A percentile compares a stretch with the other conserved stretches of the same genome.
phyloP scores from a whole-genome alignment of 2,329 filamentous ascomycete genomes.

The Colletotrichum coccodes region DNA sequence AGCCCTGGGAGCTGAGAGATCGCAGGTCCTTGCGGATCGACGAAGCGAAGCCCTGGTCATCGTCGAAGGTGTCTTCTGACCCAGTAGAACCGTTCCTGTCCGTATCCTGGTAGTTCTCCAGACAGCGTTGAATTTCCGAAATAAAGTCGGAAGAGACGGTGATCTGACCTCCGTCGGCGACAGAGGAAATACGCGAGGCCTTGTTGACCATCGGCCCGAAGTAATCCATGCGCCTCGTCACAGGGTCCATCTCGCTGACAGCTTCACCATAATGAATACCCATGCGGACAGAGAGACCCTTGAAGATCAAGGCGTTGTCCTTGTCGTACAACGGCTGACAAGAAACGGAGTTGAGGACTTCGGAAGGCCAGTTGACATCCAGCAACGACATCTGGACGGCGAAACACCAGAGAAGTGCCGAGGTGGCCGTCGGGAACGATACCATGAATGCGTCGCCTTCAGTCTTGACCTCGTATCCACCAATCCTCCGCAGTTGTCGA shows the following conservation, averaged over 20 bases:
- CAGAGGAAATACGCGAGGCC: slow-evolving; percentile 90
- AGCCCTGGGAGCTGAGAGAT: slow-evolving; percentile 88
- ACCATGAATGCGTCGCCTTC: slow-evolving; percentile 99
- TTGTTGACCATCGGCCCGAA: slow-evolving; percentile 99
- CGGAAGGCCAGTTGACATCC: slow-evolving; percentile 91
- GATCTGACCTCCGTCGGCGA: slow-evolving; percentile 96
- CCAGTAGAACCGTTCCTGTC: slow-evolving; percentile 75
- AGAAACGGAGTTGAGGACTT: slow-evolving; percentile 87
- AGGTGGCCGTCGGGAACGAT: slow-evolving; percentile 95
- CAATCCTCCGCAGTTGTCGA: slow-evolving; percentile 89
- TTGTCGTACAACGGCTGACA: slow-evolving; percentile 86
- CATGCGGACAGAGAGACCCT: slow-evolving; percentile 95
- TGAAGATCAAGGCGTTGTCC: slow-evolving; percentile 90
- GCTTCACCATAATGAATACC: slow-evolving; percentile 96
- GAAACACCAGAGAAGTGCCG: slow-evolving; percentile 95
- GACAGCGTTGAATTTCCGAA: slow-evolving; percentile 89
- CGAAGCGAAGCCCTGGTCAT: slow-evolving; percentile 78
- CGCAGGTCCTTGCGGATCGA: slow-evolving; percentile 89
- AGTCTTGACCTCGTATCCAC: slow-evolving; percentile 98
- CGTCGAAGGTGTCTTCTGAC: slow-evolving; percentile 76
- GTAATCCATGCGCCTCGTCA: slow-evolving; percentile 98
- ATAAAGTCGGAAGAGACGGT: slow-evolving; percentile 98
- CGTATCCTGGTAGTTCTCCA: slow-evolving; percentile 90
- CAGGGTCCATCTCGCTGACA: slow-evolving; percentile 94
- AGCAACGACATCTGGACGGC: slow-evolving; percentile 89